Conservation (phyloP, 2,329 filamentous ascomycete species). For the Dactylellina drechsleri region DNA sequence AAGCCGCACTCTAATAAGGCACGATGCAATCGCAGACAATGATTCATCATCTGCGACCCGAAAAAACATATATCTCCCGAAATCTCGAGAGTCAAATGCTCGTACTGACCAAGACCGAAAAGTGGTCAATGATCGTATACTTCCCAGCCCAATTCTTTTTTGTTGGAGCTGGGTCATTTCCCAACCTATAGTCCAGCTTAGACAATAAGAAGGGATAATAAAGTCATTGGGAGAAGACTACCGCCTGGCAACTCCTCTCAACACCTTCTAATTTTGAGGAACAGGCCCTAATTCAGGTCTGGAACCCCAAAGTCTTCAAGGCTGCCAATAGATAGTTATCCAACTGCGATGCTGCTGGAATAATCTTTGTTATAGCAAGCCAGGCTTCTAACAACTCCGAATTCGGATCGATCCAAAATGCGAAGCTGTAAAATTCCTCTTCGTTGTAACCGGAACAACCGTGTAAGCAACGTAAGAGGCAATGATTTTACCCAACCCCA, state of each 20-base stretch:
- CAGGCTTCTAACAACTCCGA: too few species aligned
- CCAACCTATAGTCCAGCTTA: neutral
- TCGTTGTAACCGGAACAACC: neutral
- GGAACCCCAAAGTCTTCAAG: conserved; percentile 1
- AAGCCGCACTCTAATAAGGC: conserved; percentile 10
- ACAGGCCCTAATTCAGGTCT: neutral
- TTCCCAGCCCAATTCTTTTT: neutral
- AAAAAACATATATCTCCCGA: conserved; percentile 8
- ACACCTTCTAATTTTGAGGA: neutral
- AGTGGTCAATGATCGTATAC: neutral
- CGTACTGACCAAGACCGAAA: neutral
- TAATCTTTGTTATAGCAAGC: too few species aligned
- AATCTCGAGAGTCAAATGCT: conserved; percentile 1
- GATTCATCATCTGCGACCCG: neutral
- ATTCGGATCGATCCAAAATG: neutral
- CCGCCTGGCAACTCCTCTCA: conserved; percentile 1
- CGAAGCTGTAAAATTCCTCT: neutral
- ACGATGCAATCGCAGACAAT: conserved; percentile 15
- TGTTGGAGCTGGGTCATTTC: neutral
- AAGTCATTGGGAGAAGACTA: conserved; percentile 9
- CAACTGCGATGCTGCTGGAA: neutral
- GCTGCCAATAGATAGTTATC: neutral
- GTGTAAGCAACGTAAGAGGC: neutral
- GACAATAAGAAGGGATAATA: conserved; percentile 11
- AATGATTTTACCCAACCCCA: conserved; percentile 24